phyloP scores from a whole-genome alignment of 2,329 filamentous ascomycete genomes.

The Magnaporthiopsis rhizophila region DNA sequence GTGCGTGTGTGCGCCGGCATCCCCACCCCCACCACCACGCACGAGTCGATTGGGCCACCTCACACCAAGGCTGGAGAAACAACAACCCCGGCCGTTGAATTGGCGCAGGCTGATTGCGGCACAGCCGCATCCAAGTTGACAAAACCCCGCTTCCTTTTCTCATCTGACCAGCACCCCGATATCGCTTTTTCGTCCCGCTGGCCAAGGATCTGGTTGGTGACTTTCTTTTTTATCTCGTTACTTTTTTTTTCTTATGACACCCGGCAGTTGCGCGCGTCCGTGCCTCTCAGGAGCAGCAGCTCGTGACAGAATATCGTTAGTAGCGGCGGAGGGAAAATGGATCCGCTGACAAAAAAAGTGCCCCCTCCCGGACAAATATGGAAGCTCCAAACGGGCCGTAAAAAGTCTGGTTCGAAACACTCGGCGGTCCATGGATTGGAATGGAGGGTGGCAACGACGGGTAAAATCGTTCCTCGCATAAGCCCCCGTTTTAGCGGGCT shows the following conservation, averaged over 20 bases:
- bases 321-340: background rate
- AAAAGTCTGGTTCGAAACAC: background rate
- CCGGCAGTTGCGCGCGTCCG: background rate
- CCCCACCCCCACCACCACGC: too few species aligned
- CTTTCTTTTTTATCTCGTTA: background rate
- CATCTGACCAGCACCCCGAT: background rate
- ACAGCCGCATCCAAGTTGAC: background rate
- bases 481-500: background rate
- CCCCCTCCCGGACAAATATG: background rate
- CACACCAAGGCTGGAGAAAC: background rate
- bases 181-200: background rate
- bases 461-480: slow-evolving; percentile 3
- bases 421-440: background rate
- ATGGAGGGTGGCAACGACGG: background rate
- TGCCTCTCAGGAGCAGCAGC: background rate
- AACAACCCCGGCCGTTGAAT: background rate
- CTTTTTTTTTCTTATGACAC: background rate
- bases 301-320: background rate
- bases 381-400: background rate
- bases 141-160: background rate
- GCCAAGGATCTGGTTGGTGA: background rate
- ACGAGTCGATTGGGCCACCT: background rate
- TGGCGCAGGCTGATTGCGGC: background rate
- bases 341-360: too few species aligned
- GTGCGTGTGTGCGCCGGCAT: background rate